Conservation (phyloP, 495 filamentous ascomycete species). For the Aspergillus wentii region DNA sequence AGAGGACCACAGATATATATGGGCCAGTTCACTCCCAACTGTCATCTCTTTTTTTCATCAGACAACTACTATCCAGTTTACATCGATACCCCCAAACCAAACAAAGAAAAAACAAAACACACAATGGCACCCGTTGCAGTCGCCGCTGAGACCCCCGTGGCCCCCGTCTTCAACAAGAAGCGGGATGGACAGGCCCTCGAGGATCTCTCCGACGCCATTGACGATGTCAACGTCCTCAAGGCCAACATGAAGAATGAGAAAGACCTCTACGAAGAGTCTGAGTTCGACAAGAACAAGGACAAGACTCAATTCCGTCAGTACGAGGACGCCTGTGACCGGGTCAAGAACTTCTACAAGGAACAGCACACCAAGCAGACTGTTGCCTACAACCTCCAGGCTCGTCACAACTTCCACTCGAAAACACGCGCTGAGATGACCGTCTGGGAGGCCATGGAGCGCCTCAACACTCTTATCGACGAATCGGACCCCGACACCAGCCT, state of each 20-base stretch:
- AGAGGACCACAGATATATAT: too few relatives aligned
- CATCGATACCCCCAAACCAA: too few relatives aligned
- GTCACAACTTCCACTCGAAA: constrained; percentile 62
- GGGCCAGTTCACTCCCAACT: too few relatives aligned
- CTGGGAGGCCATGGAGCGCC: constrained; percentile 87
- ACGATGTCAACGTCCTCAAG: constrained; percentile 76
- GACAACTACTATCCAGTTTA: too few relatives aligned
- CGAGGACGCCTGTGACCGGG: constrained; percentile 69
- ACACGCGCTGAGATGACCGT: constrained; percentile 71
- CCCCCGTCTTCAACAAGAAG: constrained; percentile 25
- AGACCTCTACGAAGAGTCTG: constrained; percentile 55
- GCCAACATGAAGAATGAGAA: constrained; percentile 48
- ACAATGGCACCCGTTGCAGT: constrained; percentile 33
- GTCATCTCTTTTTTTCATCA: too few relatives aligned
- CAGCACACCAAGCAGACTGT: constrained; percentile 84
- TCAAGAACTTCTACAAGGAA: constrained; percentile 78
- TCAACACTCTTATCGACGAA: constrained; percentile 85
- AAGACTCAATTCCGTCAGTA: constrained; percentile 79
- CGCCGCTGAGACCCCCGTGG: constrained; percentile 12
- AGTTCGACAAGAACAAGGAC: constrained; percentile 74
- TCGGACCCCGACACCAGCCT: constrained; percentile 83
- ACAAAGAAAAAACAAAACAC: constrained; percentile 8
- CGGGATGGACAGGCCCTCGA: constrained; percentile 73
- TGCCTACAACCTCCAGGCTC: constrained; percentile 74
- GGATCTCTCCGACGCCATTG: constrained; percentile 71